Conservation (phyloP, 768 basidiomycete species). For the Pleurotus citrinopileatus region DNA sequence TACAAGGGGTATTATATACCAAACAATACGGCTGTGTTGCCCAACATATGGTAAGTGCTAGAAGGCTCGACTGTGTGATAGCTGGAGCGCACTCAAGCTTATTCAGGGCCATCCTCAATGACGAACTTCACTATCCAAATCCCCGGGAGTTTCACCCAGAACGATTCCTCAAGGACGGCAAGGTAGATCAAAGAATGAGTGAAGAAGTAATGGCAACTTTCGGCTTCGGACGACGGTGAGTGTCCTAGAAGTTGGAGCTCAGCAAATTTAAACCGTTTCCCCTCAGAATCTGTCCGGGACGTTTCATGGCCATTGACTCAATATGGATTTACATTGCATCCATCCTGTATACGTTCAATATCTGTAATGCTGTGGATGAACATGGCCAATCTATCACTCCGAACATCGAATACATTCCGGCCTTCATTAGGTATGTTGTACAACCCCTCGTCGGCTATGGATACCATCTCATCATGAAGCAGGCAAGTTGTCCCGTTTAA, state of each 20-base stretch:
- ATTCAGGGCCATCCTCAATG: slow-evolving; percentile 33
- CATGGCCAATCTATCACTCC: too few relatives aligned
- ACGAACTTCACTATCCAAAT: slow-evolving; percentile 32
- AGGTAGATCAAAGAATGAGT: slow-evolving; percentile 26
- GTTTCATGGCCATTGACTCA: slow-evolving; percentile 1
- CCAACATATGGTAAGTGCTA: not conserved
- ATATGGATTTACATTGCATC: slow-evolving; percentile 8
- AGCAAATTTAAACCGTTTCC: not conserved
- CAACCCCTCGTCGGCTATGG: too few relatives aligned
- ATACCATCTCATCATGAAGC: too few relatives aligned
- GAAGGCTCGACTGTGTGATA: not conserved
- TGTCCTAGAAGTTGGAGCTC: not conserved
- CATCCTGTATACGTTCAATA: slow-evolving; percentile 10
- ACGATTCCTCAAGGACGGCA: slow-evolving; percentile 42
- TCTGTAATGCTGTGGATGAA: slow-evolving; percentile 9
- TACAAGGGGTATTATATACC: slow-evolving; percentile 1
- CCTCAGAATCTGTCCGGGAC: slow-evolving; percentile 10
- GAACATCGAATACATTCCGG: too few relatives aligned
- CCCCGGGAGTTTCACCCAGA: slow-evolving; percentile 39
- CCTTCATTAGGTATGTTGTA: too few relatives aligned
- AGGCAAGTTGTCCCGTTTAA: too few relatives aligned
- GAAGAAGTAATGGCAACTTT: slow-evolving; percentile 33
- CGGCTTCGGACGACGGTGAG: slow-evolving; percentile 27
- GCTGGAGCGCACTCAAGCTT: not conserved
- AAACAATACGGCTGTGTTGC: not conserved